A percentile compares a stretch with the other conserved stretches of the same genome.
Conservation (phyloP, 257 asterid genomes). For the Petrea volubilis region DNA sequence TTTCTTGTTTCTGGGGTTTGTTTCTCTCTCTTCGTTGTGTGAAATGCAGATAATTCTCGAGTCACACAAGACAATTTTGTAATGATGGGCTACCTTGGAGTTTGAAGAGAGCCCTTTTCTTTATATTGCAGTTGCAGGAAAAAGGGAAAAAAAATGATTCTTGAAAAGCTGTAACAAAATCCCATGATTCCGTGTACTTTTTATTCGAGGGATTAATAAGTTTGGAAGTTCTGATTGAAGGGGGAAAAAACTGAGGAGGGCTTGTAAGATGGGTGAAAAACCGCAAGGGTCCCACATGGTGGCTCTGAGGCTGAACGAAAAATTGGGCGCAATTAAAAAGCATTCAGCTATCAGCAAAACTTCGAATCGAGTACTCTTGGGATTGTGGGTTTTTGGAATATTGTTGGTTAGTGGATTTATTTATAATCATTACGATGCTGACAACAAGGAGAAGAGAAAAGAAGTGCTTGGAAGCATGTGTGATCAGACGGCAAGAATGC, state of each 20-base stretch:
- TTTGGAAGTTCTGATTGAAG: constrained; percentile 23
- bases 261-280: constrained; percentile 57
- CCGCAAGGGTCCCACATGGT: constrained; percentile 60
- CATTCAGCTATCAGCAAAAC: constrained; percentile 35
- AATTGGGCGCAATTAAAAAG: constrained; percentile 48
- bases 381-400: constrained; percentile 43
- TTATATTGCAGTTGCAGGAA: constrained; percentile 28
- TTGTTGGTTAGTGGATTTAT: constrained; percentile 27
- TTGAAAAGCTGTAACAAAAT: constrained; percentile 38
- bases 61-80: constrained; percentile 35
- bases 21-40: constrained; percentile 25
- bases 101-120: constrained; percentile 32
- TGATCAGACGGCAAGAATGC: constrained; percentile 93
- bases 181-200: constrained; percentile 21
- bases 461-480: constrained; percentile 85
- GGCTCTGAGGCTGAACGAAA: constrained; percentile 58
- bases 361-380: constrained; percentile 45
- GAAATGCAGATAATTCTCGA: constrained; percentile 31
- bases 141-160: constrained; percentile 29
- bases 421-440: constrained; percentile 48
- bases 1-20: constrained; percentile 29
- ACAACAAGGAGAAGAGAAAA: constrained; percentile 57
- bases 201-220: constrained; percentile 22
- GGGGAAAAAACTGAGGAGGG: constrained; percentile 9
- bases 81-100: constrained; percentile 32